Evolutionary conservation across 257 asterid genomes (phyloP), one percentile per base, ranked within the genome.

Genomic region (Nicotiana knightiana): DNA sequence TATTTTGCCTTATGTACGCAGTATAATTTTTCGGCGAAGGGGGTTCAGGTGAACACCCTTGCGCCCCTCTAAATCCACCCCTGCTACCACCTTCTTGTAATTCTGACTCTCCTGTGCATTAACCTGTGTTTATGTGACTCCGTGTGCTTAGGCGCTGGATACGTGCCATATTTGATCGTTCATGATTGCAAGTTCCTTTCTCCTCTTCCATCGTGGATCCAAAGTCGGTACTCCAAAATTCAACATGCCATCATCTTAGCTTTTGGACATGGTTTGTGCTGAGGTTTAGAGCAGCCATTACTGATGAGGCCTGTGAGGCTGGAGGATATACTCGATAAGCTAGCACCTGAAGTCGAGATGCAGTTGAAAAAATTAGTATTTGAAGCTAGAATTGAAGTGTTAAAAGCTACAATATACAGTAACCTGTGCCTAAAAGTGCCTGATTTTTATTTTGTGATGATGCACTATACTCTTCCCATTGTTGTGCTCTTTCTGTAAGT

Each of bases 141-240:
- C 80, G 43, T 86, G 62, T 78, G 83, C 51, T 85, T 80, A 93
- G 98, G 92, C 92, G 92, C 62, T 93, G 98, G 98, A 80, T 93
- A 79, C 92, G 93, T 83, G 98, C 92, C 84, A 81, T 88, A 82
- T 90, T 93, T 90, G 83, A 84, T 84, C 83, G 86, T 85, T 81
- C 66, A 39, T 82, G 91, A 82, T 82, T 61, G 53, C 59, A 32
- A 83, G 82, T 28, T 59, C 55, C 81, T 68, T 78, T 30, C 32
- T 76, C 67, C 71, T 54, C 2, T 67, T 24, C 16, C 30, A 30
- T 79, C 11, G 4, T 58, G 32, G 58, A 32, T 81, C 61, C 84
- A 66, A 51, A 71, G 59, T 7, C 8, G 15, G 26, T 57, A 33
- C 7, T 59, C 51, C 67, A 57, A 9, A 54, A 18, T 2, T 18